phyloP scores from a whole-genome alignment of 2,329 filamentous ascomycete species.

The Botrytis fragariae region DNA sequence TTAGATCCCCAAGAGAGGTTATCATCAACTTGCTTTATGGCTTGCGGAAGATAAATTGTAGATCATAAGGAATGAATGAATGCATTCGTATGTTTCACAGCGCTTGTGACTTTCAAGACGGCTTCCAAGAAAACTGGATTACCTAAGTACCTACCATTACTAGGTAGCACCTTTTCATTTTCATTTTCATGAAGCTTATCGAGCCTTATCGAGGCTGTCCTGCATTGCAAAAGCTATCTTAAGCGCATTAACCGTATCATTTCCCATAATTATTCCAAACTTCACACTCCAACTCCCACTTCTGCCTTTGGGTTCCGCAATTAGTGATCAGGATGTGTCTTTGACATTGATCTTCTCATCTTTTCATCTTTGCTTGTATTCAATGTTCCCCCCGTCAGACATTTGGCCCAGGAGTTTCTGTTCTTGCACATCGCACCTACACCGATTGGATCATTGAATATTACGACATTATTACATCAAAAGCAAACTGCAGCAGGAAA shows the following conservation, averaged over 20 bases:
- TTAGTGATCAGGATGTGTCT: not conserved
- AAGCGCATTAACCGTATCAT: constrained; percentile 9
- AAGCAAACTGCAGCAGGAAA: constrained; percentile 2
- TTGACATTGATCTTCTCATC: not conserved
- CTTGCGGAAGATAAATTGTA: not conserved
- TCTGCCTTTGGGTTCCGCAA: not conserved
- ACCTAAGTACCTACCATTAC: not conserved
- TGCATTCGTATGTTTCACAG: constrained; percentile 12
- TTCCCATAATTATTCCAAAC: not conserved
- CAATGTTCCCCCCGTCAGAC: not conserved
- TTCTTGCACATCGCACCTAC: not conserved
- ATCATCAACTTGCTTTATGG: not conserved
- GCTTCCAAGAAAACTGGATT: not conserved
- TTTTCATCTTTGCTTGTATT: not conserved
- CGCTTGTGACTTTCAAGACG: constrained; percentile 6
- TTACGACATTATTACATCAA: not conserved
- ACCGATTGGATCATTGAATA: not conserved
- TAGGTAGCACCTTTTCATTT: not conserved
- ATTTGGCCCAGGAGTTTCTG: not conserved
- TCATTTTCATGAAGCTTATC: not conserved
- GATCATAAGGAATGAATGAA: constrained; percentile 13
- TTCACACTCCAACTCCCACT: not conserved
- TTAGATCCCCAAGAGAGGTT: not conserved
- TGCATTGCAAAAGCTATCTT: not conserved
- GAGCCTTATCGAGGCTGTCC: constrained; percentile 1